Conservation (phyloP, 805 yeast species). For the Hanseniaspora guilliermondii region DNA sequence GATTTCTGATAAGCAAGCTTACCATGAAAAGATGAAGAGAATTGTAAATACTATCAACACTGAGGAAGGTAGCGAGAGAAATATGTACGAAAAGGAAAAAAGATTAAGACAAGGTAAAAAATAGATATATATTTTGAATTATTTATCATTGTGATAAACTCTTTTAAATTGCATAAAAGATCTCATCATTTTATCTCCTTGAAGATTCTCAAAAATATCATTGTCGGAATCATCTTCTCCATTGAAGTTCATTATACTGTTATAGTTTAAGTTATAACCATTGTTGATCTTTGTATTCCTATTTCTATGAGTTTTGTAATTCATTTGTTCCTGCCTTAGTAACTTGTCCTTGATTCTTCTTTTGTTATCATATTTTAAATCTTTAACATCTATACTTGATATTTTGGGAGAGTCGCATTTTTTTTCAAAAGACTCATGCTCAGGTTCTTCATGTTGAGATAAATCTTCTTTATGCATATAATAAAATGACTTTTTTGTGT, state of each 20-base stretch:
- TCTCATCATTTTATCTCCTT: constrained; percentile 11
- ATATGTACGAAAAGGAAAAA: constrained; percentile 80
- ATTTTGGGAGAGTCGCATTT: neutral
- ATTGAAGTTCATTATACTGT: neutral
- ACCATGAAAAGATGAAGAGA: constrained; percentile 80
- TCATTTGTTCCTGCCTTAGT: neutral
- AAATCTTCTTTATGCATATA: constrained; percentile 15
- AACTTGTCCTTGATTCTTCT: constrained; percentile 10
- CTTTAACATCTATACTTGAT: constrained; percentile 1
- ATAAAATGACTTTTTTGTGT: constrained; percentile 14
- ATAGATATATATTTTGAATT: constrained; percentile 14
- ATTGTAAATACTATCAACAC: constrained; percentile 80
- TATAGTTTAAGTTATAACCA: neutral
- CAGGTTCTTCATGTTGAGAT: constrained; percentile 13
- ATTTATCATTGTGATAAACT: neutral
- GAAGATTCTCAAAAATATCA: neutral
- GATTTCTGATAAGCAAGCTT: constrained; percentile 60
- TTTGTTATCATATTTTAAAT: constrained; percentile 9
- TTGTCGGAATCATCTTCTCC: neutral
- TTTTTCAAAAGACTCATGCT: constrained; percentile 14
- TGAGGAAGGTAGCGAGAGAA: constrained; percentile 90
- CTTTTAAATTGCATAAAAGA: constrained; percentile 11
- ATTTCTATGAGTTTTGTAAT: neutral
- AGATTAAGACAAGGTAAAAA: constrained; percentile 43
- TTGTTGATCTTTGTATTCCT: neutral